These are phyloP conservation scores for Leccinum fuscescens DNA, from an alignment of 1,284 basidiomycete species.

Conservation along the genomic window DNA sequence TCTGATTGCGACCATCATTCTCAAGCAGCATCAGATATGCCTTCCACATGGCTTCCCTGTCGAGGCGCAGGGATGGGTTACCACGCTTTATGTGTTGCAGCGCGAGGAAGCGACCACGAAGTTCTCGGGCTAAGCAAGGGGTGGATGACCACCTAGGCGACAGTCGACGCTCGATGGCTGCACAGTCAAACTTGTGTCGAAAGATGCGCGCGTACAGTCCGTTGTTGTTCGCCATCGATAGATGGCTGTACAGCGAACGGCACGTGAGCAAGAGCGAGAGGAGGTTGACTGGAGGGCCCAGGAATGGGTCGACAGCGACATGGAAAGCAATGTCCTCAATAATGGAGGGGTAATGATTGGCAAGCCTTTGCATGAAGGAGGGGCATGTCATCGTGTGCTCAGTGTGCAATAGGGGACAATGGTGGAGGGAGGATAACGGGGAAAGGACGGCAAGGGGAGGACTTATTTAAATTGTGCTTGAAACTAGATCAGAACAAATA, in stretches of 20 bases:
- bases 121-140: slow-evolving; percentile 38
- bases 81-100: slow-evolving; percentile 38
- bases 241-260: slow-evolving; percentile 40
- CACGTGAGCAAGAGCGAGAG: slow-evolving; percentile 50
- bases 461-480: slow-evolving; percentile 30
- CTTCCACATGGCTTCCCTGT: slow-evolving; percentile 51
- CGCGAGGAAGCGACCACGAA: slow-evolving; percentile 38
- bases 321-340: slow-evolving; percentile 43
- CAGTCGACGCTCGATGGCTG: slow-evolving; percentile 55
- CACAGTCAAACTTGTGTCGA: slow-evolving; percentile 56
- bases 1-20: slow-evolving; percentile 65
- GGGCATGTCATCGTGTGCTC: slow-evolving; percentile 3
- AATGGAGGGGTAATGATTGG: slow-evolving; percentile 25
- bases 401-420: neutral
- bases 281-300: slow-evolving; percentile 44
- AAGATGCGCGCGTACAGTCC: slow-evolving; percentile 64
- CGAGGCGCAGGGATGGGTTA: slow-evolving; percentile 15
- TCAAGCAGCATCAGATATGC: slow-evolving; percentile 69
- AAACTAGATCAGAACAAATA: slow-evolving; percentile 35
- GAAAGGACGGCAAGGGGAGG: slow-evolving; percentile 11
- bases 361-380: slow-evolving; percentile 24
- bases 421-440: slow-evolving; percentile 2
- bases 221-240: slow-evolving; percentile 40
- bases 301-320: slow-evolving; percentile 34
- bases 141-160: slow-evolving; percentile 38